phyloP scores from a whole-genome alignment of 768 basidiomycete species.

The Leccinum subgranulosum region DNA sequence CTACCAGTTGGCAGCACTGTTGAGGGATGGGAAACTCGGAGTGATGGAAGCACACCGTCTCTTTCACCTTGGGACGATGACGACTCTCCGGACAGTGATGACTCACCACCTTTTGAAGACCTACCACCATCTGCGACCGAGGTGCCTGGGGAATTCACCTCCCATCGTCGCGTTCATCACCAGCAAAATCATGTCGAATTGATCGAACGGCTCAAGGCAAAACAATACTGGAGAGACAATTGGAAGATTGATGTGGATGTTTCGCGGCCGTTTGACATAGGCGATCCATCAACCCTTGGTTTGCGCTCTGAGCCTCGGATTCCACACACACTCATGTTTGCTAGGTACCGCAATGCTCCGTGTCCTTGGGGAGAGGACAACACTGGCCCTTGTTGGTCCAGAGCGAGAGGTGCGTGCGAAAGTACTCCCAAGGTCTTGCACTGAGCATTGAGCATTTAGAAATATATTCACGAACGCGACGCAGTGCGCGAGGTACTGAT shows the following conservation, averaged over 20 bases:
- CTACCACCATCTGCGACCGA: slow-evolving; percentile 5
- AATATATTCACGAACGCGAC: slow-evolving; percentile 70
- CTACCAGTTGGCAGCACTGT: slow-evolving; percentile 46
- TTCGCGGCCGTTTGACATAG: slow-evolving; percentile 52
- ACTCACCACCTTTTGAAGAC: slow-evolving; percentile 12
- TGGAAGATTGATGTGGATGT: slow-evolving; percentile 52
- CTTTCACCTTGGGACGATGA: slow-evolving; percentile 65
- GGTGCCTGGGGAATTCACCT: neutral
- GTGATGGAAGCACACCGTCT: slow-evolving; percentile 59
- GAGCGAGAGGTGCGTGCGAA: slow-evolving; percentile 38
- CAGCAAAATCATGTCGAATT: slow-evolving; percentile 39
- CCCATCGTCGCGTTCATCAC: neutral
- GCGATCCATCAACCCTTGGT: slow-evolving; percentile 75
- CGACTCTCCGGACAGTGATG: slow-evolving; percentile 30
- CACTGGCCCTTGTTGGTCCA: slow-evolving; percentile 38
- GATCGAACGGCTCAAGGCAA: slow-evolving; percentile 58
- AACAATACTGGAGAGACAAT: slow-evolving; percentile 73
- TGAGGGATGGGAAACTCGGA: slow-evolving; percentile 36
- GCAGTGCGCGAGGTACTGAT: slow-evolving; percentile 76
- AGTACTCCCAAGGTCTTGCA: neutral
- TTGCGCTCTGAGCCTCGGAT: slow-evolving; percentile 6
- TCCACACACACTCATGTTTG: neutral
- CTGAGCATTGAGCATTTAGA: slow-evolving; percentile 35
- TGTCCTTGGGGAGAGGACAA: slow-evolving; percentile 36
- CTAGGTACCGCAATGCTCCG: slow-evolving; percentile 46